These are phyloP conservation scores for Suillus fuscotomentosus DNA, from an alignment of 768 basidiomycete genomes.

Conservation along the genomic window DNA sequence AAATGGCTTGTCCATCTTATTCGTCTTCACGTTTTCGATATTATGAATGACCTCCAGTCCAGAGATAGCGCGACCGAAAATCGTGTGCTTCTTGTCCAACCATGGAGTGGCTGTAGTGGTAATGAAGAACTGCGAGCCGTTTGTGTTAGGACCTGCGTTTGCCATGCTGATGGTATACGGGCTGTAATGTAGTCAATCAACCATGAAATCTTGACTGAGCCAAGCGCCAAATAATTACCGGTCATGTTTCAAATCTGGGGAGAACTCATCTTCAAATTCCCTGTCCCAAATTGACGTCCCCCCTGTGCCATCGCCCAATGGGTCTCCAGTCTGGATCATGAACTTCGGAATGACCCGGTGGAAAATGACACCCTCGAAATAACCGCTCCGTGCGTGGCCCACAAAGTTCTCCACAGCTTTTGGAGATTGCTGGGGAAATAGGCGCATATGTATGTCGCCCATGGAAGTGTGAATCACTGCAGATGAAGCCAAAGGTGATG, in stretches of 20 bases:
- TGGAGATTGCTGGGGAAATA: conserved; percentile 91
- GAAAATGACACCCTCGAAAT: conserved; percentile 92
- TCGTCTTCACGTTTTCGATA: conserved; percentile 89
- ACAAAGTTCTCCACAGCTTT: conserved; percentile 98
- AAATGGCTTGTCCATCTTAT: conserved; percentile 84
- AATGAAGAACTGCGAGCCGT: conserved; percentile 98
- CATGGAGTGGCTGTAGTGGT: conserved; percentile 93
- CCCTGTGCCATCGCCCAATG: conserved; percentile 92
- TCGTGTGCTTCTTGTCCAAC: conserved; percentile 89
- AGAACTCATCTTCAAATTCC: conserved; percentile 94
- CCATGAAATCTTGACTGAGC: neutral
- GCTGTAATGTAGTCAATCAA: conserved; percentile 36
- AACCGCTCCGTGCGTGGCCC: conserved; percentile 84
- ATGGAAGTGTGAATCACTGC: conserved; percentile 94
- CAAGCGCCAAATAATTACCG: conserved; percentile 45
- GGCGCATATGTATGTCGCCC: conserved; percentile 87
- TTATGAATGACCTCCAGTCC: conserved; percentile 89
- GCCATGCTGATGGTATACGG: conserved; percentile 98
- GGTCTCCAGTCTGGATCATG: conserved; percentile 97
- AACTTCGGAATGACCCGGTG: conserved; percentile 99
- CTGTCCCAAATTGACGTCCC: conserved; percentile 87
- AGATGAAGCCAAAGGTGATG: conserved; percentile 70
- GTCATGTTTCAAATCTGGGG: conserved; percentile 86
- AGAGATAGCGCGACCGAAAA: conserved; percentile 86
- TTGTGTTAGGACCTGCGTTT: conserved; percentile 85